Evolutionary conservation across 2,329 filamentous ascomycete species (phyloP).

Genomic region (Akanthomyces muscarius): DNA sequence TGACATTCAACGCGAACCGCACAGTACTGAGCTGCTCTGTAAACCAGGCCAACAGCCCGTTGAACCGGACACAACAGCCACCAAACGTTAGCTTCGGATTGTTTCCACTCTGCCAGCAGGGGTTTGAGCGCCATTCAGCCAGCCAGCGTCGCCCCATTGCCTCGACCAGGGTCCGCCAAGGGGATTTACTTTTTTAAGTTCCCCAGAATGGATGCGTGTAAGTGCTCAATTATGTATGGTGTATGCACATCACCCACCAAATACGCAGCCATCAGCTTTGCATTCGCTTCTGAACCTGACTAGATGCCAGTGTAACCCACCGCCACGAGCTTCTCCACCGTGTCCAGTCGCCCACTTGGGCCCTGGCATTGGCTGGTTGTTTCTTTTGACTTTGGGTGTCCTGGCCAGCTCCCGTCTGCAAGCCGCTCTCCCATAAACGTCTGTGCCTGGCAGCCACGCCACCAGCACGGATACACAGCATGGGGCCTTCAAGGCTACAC

Average conservation of each 20-base stretch:
- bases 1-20: no score
- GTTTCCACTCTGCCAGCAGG: slow-evolving; percentile 4
- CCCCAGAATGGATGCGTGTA: neutral
- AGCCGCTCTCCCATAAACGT: neutral
- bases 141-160: neutral
- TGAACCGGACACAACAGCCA: neutral
- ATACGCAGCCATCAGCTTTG: neutral
- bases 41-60: neutral
- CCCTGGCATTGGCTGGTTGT: neutral
- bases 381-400: slow-evolving; percentile 4
- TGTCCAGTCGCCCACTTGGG: neutral
- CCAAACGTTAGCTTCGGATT: neutral
- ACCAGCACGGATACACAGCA: neutral
- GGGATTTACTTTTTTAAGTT: neutral
- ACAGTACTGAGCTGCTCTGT: neutral
- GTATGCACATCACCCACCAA: neutral
- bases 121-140: neutral
- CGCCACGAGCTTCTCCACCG: slow-evolving; percentile 1
- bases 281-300: neutral
- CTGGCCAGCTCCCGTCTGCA: neutral
- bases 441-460: neutral
- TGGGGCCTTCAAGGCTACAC: neutral
- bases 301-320: neutral
- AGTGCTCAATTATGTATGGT: neutral
- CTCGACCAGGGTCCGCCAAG: slow-evolving; percentile 3